phyloP scores from a whole-genome alignment of 2,329 filamentous ascomycete genomes.

The Hymenoscyphus fraxineus region DNA sequence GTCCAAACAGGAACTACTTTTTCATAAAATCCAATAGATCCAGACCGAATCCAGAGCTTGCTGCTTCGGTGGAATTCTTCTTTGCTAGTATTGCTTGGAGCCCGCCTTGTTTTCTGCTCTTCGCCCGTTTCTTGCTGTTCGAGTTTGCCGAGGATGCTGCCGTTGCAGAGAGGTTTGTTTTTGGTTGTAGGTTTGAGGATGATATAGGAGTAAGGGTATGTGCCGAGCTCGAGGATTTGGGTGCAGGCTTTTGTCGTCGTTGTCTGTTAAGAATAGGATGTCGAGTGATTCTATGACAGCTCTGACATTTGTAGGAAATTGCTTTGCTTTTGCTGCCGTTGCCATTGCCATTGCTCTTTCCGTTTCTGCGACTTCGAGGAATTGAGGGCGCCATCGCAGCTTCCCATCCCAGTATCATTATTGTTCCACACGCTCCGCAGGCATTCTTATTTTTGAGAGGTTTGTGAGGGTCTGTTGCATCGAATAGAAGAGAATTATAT shows the following conservation, averaged over 20 bases:
- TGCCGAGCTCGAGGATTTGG: background rate
- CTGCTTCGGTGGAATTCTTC: slow-evolving; percentile 23
- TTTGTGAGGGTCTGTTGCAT: slow-evolving; percentile 42
- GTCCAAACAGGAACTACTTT: slow-evolving; percentile 17
- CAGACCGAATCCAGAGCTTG: slow-evolving; percentile 31
- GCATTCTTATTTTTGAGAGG: slow-evolving; percentile 51
- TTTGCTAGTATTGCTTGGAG: slow-evolving; percentile 57
- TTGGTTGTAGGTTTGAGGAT: background rate
- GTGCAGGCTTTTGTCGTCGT: slow-evolving; percentile 5
- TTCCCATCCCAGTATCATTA: slow-evolving; percentile 49
- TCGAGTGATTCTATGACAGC: slow-evolving; percentile 29
- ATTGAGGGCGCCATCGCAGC: slow-evolving; percentile 19
- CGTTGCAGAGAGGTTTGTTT: slow-evolving; percentile 20
- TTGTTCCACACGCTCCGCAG: slow-evolving; percentile 58
- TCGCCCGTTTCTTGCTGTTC: slow-evolving; percentile 62
- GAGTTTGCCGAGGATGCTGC: slow-evolving; percentile 44
- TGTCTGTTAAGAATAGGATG: slow-evolving; percentile 14
- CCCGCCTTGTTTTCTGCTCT: slow-evolving; percentile 57
- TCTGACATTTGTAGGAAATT: slow-evolving; percentile 31
- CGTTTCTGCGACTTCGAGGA: slow-evolving; percentile 9
- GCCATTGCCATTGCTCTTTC: slow-evolving; percentile 7
- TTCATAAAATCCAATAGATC: slow-evolving; percentile 41
- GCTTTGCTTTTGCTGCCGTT: slow-evolving; percentile 11
- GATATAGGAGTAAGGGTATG: background rate
- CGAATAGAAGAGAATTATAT: slow-evolving; percentile 47